Conservation (phyloP, 768 basidiomycete genomes). For the Lentinula sp. region DNA sequence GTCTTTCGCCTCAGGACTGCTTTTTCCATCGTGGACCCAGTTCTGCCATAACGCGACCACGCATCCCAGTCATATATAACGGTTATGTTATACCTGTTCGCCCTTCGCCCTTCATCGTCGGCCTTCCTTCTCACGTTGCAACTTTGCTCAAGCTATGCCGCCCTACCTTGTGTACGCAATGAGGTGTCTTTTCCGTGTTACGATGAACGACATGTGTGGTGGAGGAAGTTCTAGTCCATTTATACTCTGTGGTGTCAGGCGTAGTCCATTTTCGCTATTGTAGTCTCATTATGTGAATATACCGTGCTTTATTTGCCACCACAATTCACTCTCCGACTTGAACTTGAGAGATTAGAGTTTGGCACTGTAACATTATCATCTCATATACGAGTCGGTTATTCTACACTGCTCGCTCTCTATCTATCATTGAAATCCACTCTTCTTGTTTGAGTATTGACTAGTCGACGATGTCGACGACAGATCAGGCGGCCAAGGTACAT, state of each 20-base stretch:
- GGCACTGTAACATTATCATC: not conserved
- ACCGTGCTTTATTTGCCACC: constrained; percentile 1
- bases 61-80: no score
- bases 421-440: not conserved
- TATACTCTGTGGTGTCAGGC: not conserved
- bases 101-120: no score
- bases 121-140: no score
- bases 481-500: not conserved
- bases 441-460: not conserved
- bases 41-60: no score
- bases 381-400: not conserved
- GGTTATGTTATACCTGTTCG: no score
- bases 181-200: no score
- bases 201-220: not conserved
- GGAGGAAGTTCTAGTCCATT: not conserved
- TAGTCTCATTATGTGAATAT: not conserved
- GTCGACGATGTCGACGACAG: not conserved
- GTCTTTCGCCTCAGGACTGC: no score
- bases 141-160: not conserved
- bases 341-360: constrained; percentile 3
- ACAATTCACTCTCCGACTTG: constrained; percentile 5
- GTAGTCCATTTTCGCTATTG: not conserved
- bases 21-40: no score
- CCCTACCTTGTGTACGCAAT: not conserved
- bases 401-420: not conserved